Base-by-base conservation (phyloP, 2,329 filamentous ascomycete genomes). In the Sporothrix dimorphospora region DNA sequence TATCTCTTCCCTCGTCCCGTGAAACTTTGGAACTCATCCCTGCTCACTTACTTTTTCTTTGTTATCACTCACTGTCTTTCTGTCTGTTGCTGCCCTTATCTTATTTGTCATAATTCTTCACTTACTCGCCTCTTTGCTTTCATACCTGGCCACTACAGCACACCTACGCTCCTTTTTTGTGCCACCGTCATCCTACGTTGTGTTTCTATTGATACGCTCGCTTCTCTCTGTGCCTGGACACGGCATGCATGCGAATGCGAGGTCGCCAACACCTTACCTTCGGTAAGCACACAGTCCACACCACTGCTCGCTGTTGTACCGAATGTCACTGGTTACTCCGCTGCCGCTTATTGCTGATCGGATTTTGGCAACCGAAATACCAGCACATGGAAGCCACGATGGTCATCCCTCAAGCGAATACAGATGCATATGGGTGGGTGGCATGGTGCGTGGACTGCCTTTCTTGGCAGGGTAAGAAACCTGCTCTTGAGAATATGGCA, bases 161-260 rank as follows among this genome's bases (percentile, higher is more conserved):
- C 51, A 30, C 12, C 8, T 30, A 6, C 9, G 24, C 14, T 42
- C 38, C 38, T 27, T 16, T 63, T 45, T 45, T 19, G n/a, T 42
- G n/a, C 6, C n/a, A n/a, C 59, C 59, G 3, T 16, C 12, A 19
- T 19, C n/a, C 16, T 16, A 42, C 59, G 4, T 27, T 24, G 40
- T 27, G 59, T 8, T 27, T 65, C 19, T 19, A 14, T 45, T 9
- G 38, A 45, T 27, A 65, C 59, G 12, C 12, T 21, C 27, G 16
- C n/a, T 27, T 42, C 16, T 45, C 30, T 45, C 34, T 21, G 59
- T 65, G 59, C 59, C 59, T 65, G 59, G 16, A 65, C 38, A 45
- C 59, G 21, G 11, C 59, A 65, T 63, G 9, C 27, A 61, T 42
- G 27, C 14, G 53, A 61, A 24, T 45, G 38, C 21, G 59, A 45